Conservation (phyloP, 306 rosid genomes). For the Malus sylvestris region DNA sequence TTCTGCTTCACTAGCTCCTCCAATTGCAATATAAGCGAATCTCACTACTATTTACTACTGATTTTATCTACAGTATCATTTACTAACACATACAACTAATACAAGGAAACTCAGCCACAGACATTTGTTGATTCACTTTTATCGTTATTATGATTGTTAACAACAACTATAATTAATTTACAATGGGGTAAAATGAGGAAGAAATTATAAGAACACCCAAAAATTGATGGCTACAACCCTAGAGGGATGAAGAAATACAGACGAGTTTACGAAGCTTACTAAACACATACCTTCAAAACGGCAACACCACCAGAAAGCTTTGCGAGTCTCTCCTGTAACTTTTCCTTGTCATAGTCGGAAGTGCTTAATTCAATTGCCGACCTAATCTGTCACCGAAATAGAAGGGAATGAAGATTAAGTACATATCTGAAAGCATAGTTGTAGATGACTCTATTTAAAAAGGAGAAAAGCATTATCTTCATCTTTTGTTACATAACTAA, state of each 20-base stretch:
- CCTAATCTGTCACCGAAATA: constrained; percentile 53
- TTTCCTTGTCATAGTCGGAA: constrained; percentile 93
- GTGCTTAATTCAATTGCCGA: constrained; percentile 68
- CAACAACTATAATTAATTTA: too few relatives aligned
- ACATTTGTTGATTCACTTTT: too few relatives aligned
- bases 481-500: neutral
- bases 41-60: neutral
- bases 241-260: neutral
- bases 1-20: constrained; percentile 98
- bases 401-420: neutral
- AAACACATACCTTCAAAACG: constrained; percentile 60
- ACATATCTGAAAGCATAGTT: neutral
- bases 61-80: neutral
- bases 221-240: too few relatives aligned
- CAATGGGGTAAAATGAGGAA: too few relatives aligned
- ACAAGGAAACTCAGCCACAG: too few relatives aligned
- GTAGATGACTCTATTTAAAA: neutral
- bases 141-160: too few relatives aligned
- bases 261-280: neutral
- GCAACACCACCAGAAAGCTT: constrained; percentile 98
- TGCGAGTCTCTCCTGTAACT: constrained; percentile 88
- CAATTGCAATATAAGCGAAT: constrained; percentile 39
- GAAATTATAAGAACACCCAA: too few relatives aligned
- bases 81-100: too few relatives aligned
- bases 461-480: neutral